Evolutionary conservation across 2,329 filamentous ascomycete species (phyloP), one percentile per base, ranked within the genome.

Genomic region (Aspergillus persii): DNA sequence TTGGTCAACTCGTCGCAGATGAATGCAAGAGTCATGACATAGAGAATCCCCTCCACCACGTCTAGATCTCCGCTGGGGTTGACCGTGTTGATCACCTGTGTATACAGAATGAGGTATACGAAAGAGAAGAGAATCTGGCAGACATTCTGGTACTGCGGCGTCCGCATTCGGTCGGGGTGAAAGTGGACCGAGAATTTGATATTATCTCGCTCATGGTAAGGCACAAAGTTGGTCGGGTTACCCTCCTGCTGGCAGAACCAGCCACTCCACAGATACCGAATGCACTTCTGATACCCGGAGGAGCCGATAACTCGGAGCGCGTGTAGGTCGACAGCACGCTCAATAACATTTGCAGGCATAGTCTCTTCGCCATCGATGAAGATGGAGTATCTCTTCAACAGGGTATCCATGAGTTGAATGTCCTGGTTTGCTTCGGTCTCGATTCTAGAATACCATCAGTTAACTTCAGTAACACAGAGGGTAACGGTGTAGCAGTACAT

Each of bases 211-310:
- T 91, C 83, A 66, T 88, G 86, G 80, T 96, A 99, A 70, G 93
- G 89, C 56, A 97, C 84, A 72, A 99, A 99, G 54, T 87, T 87
- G n/a, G 88, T 87, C 0, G 94, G 90, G 67, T 98, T 93, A 53
- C 93, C 84, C 68, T 97, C 92, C 66, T 97, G 92, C 74, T 99
- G 95, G n/a, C 96, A 88, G 8, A 98, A 81, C 95, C 95, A 99
- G 26, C 95, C 95, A 62, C 87, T 86, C 95, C 95, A 99, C 8
- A 99, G 86, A 71, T 96, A 92, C 62, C 84, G 86, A 69, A 98
- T 92, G 72, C 94, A 98, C 78, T 96, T 96, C 68, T 98, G 95
- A 74, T 98, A 99, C 29, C 95, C 94, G 0, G 91, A 92, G 0
- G 90, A 94, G 2, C 92, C 92, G 62, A 98, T 98, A 51, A 99